Percentiles rank a stretch among this genome's conserved stretches.
phyloP scores from a whole-genome alignment of 225 moss, liverwort and hornwort genomes.

The Marchantia polymorpha region DNA sequence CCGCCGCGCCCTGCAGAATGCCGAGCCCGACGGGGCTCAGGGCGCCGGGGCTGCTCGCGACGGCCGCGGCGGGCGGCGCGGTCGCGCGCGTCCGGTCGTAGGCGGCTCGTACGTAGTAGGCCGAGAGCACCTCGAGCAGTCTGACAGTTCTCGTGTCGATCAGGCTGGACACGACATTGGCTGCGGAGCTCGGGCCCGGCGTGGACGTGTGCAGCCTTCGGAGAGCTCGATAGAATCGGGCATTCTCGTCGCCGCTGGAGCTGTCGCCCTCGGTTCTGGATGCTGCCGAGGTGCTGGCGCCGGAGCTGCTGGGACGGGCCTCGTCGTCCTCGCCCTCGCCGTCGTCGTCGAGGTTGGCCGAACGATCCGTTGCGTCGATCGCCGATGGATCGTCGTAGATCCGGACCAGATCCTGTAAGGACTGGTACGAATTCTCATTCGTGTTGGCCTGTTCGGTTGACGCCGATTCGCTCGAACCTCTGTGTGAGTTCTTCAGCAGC shows the following conservation, averaged over 20 bases:
- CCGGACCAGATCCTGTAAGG: conserved; percentile 15
- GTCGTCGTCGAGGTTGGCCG: background rate
- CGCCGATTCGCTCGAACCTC: conserved; percentile 9
- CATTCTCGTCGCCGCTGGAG: no score
- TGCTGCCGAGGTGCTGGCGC: background rate
- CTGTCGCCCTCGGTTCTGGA: background rate
- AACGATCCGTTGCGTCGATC: background rate
- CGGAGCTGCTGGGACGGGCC: background rate
- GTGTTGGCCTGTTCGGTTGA: background rate
- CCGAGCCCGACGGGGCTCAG: background rate
- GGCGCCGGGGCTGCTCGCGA: background rate
- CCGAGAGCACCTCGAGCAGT: conserved; percentile 12
- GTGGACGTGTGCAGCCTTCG: conserved; percentile 1
- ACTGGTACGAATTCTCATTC: conserved; percentile 2
- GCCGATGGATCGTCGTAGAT: conserved; percentile 4
- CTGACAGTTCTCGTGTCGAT: conserved; percentile 6
- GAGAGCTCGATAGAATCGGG: background rate
- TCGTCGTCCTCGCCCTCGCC: background rate
- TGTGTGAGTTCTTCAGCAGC: conserved; percentile 1
- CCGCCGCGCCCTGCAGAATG: background rate
- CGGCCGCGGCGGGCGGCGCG: background rate
- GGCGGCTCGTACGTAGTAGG: conserved; percentile 20
- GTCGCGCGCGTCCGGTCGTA: conserved; percentile 6
- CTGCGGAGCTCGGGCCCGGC: background rate
- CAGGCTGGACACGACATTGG: background rate